Evolutionary conservation across 2,329 filamentous ascomycete species (phyloP), one percentile per base, ranked within the genome.

Genomic region (Bipolaris zeicola): DNA sequence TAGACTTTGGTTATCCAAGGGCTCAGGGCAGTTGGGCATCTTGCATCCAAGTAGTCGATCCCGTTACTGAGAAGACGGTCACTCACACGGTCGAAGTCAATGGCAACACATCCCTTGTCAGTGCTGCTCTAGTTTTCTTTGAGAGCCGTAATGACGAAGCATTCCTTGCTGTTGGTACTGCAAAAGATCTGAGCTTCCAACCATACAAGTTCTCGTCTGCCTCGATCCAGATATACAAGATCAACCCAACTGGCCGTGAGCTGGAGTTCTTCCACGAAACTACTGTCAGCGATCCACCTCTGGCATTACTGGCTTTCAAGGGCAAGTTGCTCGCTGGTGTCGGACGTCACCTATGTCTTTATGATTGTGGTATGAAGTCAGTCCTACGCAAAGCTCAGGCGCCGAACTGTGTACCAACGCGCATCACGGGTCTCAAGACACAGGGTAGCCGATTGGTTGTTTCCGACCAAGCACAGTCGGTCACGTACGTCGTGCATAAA

Each of bases 181-280:
- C 90, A 2, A 96, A 96, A 76, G 91, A 99, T 73, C 87, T 98
- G 81, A 82, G 89, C 14, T 84, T 93, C 55, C 91, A 84, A 61
- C 92, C 93, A 8, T 88, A 88, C 49, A 63, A 63, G 28, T 93
- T 86, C 64, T 87, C 84, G 0, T 87, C 87, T 59, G 95, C 94
- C 0, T 96, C 89, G 65, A 90, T 99, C 34, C 91, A 97, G 69
- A 90, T 98, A 24, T 99, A 97, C 76, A 87, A 92, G 39, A 91
- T 99, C 75, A 85, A 89, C 49, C 89, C 96, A 46, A 87, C 92
- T 60, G 96, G 96, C n/a, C 87, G 87, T 52, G 87, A 92, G 68
- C 84, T 99, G 14, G 91, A 97, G 70, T 95, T 98, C 56, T 93
- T 97, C 61, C 95, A 99, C 79, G 97, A 97, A 77, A 99, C 96